phyloP scores from a whole-genome alignment of 2,329 filamentous ascomycete genomes.

The Chaetomium sp. region DNA sequence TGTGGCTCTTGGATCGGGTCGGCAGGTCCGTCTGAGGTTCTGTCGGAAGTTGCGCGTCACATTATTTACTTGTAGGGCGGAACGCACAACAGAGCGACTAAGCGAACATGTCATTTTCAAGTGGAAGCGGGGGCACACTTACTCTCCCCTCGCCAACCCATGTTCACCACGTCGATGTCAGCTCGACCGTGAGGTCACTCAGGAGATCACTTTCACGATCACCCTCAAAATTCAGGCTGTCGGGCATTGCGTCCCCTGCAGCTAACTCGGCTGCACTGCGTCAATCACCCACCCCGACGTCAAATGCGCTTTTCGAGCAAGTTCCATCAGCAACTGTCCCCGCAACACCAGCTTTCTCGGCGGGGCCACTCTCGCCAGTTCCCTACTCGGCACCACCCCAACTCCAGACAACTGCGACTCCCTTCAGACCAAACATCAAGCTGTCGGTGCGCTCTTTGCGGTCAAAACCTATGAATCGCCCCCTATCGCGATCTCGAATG shows the following conservation, averaged over 20 bases:
- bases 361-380: conserved; percentile 37
- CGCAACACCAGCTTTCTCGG: conserved; percentile 28
- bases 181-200: conserved; percentile 75
- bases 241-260: conserved; percentile 47
- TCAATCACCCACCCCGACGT: conserved; percentile 59
- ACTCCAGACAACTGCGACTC: conserved; percentile 59
- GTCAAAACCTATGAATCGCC: conserved; percentile 58
- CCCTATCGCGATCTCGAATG: conserved; percentile 64
- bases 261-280: conserved; percentile 57
- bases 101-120: conserved; percentile 59
- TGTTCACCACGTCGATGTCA: conserved; percentile 76
- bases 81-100: not conserved
- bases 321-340: conserved; percentile 33
- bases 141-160: conserved; percentile 86
- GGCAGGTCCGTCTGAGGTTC: no score
- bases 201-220: conserved; percentile 88
- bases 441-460: conserved; percentile 66
- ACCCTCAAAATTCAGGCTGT: conserved; percentile 82
- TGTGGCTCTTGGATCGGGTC: not conserved
- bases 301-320: conserved; percentile 52
- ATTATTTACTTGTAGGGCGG: not conserved
- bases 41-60: not conserved
- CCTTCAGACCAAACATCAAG: conserved; percentile 67
- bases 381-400: conserved; percentile 41
- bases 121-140: conserved; percentile 70